Percentiles rank a stretch among this genome's conserved stretches.
phyloP scores from a whole-genome alignment of 306 rosid genomes.

The Adenanthera pavonina region DNA sequence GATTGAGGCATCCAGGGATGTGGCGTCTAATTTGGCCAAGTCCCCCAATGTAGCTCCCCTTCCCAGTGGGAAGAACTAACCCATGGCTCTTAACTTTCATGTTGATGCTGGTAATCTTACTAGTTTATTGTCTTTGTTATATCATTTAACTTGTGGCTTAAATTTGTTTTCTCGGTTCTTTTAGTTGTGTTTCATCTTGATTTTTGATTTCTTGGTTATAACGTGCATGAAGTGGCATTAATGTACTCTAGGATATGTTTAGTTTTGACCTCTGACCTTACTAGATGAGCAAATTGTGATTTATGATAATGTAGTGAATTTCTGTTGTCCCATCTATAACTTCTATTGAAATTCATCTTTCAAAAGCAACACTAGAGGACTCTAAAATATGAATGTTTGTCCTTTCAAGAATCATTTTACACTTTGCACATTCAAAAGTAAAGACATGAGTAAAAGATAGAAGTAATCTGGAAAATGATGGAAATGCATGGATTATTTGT shows the following conservation, averaged over 20 bases:
- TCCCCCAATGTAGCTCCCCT: conserved; percentile 65
- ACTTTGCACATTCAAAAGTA: too few species aligned
- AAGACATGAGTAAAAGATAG: too few species aligned
- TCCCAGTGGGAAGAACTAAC: too few species aligned
- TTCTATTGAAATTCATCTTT: neutral
- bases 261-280: neutral
- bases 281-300: neutral
- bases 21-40: conserved; percentile 29
- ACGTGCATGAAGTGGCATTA: neutral
- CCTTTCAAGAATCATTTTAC: neutral
- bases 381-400: neutral
- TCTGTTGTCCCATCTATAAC: neutral
- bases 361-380: neutral
- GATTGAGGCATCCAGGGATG: conserved; percentile 68
- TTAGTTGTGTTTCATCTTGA: neutral
- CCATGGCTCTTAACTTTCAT: conserved; percentile 56
- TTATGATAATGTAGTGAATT: neutral
- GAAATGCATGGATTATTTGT: too few species aligned
- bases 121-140: conserved; percentile 5
- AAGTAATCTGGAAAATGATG: too few species aligned
- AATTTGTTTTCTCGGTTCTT: too few species aligned
- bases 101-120: conserved; percentile 57
- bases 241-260: neutral
- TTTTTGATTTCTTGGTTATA: neutral
- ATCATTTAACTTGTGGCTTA: neutral